A percentile compares a stretch with the other conserved stretches of the same genome.
Evolutionary conservation across 2,329 filamentous ascomycete genomes (phyloP).

Genomic region (Epichloe uncinata): DNA sequence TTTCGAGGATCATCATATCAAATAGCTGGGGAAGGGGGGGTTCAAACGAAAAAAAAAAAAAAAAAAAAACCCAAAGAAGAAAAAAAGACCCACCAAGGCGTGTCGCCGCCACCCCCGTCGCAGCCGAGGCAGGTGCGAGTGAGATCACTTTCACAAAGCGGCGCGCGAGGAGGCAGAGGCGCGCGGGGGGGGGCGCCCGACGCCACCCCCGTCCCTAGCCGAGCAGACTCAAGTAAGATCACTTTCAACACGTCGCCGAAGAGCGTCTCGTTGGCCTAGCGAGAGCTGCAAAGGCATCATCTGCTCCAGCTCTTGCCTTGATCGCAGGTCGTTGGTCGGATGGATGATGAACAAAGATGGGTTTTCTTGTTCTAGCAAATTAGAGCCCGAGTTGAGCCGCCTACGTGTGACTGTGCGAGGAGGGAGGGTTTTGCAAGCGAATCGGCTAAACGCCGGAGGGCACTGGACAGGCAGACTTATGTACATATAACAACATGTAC

Average conservation of each 20-base stretch:
- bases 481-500: too few relatives aligned
- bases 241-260: conserved; percentile 3
- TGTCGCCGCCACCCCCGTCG: neutral
- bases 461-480: neutral
- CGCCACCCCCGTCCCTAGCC: neutral
- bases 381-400: neutral
- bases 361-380: neutral
- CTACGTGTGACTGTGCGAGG: neutral
- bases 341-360: neutral
- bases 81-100: neutral
- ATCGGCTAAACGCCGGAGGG: conserved; percentile 3
- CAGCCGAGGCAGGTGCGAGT: too few relatives aligned
- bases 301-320: neutral
- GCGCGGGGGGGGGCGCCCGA: too few relatives aligned
- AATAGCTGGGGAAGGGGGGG: neutral
- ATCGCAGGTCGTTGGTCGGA: neutral
- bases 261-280: conserved; percentile 4
- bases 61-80: neutral
- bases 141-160: too few relatives aligned
- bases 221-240: neutral
- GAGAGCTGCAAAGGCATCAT: conserved; percentile 5
- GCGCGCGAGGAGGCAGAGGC: too few relatives aligned
- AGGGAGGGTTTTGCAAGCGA: neutral
- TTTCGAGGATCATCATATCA: conserved; percentile 29
- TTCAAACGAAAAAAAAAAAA: neutral